Evolutionary conservation across 225 moss, liverwort and hornwort genomes (phyloP), one percentile per base, ranked within the genome.

Genomic region (Polytrichum commune): DNA sequence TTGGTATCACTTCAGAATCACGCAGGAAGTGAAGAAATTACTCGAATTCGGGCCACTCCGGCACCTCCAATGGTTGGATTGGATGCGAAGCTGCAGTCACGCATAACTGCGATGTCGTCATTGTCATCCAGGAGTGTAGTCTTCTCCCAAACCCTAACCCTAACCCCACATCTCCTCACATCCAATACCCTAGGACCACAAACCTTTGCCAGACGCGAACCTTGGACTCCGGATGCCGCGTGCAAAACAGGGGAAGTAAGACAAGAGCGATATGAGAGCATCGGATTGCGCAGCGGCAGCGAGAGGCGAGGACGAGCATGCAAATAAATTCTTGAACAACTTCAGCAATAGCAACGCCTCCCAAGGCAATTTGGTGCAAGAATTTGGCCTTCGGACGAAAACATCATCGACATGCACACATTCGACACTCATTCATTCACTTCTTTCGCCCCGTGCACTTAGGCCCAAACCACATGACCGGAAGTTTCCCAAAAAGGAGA

Each of bases 51-150:
- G 5, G 92, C 90, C 28, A 98, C 84, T 22, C 89, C 90, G 63
- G 93, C 98, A 23, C 93, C 95, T 62, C 91, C 95, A 53, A 98
- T 93, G 28, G 91, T 95, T 8, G 95, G 95, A 69, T 95, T 91
- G 95, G 93, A 16, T 98, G 91, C 55, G 98, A 95, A 22, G 94
- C 93, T 6, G 96, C 95, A 78, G 95, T 93, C 77, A 89, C 95
- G 26, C 91, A 95, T 64, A 90, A 98, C 8, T 93, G 89, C 38
- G 98, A 91, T 28, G 95, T 95, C 1, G 98, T 93, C 25, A 93
- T 87, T 65, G 90, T 85, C 4, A 98, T 91, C 70, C 76, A 38
- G 10, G 3, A 13, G 3, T 10, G 38, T 38, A 10, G 38, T 2
- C 38, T 74, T 73, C 87, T 67, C 77, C 83, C 79, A 25, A 18